phyloP scores from a whole-genome alignment of 2,329 filamentous ascomycete species.

The Cladorrhinum sp. region DNA sequence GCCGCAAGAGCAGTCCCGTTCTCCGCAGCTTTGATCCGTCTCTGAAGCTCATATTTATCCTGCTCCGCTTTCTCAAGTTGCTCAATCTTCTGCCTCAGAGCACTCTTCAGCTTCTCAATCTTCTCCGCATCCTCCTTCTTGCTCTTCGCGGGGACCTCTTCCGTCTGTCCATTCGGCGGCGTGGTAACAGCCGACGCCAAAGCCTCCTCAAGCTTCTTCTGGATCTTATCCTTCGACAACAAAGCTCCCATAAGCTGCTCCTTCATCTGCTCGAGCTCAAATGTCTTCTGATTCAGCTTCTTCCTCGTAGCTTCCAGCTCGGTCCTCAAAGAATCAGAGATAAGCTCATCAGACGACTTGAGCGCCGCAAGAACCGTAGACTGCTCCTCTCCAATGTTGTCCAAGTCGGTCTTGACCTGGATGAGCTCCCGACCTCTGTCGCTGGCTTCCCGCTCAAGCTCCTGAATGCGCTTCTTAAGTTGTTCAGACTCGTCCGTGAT shows the following conservation, averaged over 20 bases:
- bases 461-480: slow-evolving; percentile 41
- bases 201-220: slow-evolving; percentile 50
- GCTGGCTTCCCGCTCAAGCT: slow-evolving; percentile 47
- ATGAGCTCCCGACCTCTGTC: slow-evolving; percentile 56
- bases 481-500: slow-evolving; percentile 47
- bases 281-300: slow-evolving; percentile 46
- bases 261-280: slow-evolving; percentile 56
- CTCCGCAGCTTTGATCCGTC: slow-evolving; percentile 51
- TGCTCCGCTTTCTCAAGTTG: slow-evolving; percentile 58
- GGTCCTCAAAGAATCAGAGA: slow-evolving; percentile 55
- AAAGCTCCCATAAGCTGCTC: slow-evolving; percentile 58
- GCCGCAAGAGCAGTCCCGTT: slow-evolving; percentile 47
- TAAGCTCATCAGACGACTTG: slow-evolving; percentile 57
- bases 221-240: slow-evolving; percentile 58
- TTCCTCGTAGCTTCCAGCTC: slow-evolving; percentile 56
- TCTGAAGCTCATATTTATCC: slow-evolving; percentile 54
- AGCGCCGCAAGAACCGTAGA: slow-evolving; percentile 55
- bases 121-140: slow-evolving; percentile 43
- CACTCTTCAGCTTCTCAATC: slow-evolving; percentile 55
- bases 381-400: slow-evolving; percentile 52
- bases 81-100: slow-evolving; percentile 56
- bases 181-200: slow-evolving; percentile 33
- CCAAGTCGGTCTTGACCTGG: slow-evolving; percentile 51
- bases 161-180: slow-evolving; percentile 30
- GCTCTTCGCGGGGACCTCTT: slow-evolving; percentile 40